Conservation (phyloP, 805 yeast genomes). For the Schwanniomyces pseudopolymorphus region DNA sequence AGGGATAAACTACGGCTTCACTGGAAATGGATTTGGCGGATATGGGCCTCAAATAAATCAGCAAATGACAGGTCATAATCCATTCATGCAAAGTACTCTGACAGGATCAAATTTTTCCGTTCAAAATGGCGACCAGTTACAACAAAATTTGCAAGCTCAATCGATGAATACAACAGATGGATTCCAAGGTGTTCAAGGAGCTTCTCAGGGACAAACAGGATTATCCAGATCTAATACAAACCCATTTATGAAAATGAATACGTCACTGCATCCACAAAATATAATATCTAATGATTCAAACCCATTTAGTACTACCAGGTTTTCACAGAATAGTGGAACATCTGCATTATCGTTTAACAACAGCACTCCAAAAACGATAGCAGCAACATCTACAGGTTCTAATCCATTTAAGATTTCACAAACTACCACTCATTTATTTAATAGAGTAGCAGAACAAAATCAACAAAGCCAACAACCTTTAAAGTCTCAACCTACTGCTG, state of each 20-base stretch:
- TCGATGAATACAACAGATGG: conserved; percentile 9
- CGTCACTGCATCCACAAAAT: conserved; percentile 20
- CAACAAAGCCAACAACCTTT: conserved; percentile 23
- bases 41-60: conserved; percentile 31
- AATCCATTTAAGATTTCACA: conserved; percentile 59
- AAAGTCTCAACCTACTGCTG: conserved; percentile 62
- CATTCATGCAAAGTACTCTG: conserved; percentile 14
- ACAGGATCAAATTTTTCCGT: not conserved
- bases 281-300: conserved; percentile 26
- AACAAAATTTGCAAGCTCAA: conserved; percentile 11
- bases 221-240: conserved; percentile 33
- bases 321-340: conserved; percentile 30
- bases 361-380: conserved; percentile 12
- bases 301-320: conserved; percentile 46
- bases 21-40: conserved; percentile 65
- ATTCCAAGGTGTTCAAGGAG: conserved; percentile 10
- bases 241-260: conserved; percentile 27
- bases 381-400: conserved; percentile 49
- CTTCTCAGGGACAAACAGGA: conserved; percentile 9
- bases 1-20: conserved; percentile 28
- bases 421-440: conserved; percentile 32
- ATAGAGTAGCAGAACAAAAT: conserved; percentile 14
- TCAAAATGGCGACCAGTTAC: not conserved
- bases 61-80: conserved; percentile 22
- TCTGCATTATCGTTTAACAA: conserved; percentile 28